Evolutionary conservation across 805 yeast genomes (phyloP).

Genomic region (Candida gorgasii): DNA sequence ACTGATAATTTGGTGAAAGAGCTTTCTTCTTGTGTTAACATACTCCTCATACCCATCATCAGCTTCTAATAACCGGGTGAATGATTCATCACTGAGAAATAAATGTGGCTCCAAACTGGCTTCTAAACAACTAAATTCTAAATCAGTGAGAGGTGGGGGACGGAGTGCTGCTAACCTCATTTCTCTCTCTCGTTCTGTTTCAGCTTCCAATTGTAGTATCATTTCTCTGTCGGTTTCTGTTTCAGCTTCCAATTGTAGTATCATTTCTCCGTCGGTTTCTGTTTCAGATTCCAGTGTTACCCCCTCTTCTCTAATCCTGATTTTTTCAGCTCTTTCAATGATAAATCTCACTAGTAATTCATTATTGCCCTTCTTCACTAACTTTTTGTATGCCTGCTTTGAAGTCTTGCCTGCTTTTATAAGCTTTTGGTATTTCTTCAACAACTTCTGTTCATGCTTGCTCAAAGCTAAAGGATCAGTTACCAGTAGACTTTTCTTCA

Average conservation of each 20-base stretch:
- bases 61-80: slow-evolving; percentile 2
- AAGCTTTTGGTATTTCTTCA: neutral
- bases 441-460: neutral
- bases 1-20: neutral
- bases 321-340: neutral
- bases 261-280: too few species aligned
- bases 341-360: neutral
- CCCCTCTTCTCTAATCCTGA: neutral
- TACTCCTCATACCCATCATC: slow-evolving; percentile 1
- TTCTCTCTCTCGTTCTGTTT: neutral
- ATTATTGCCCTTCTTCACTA: neutral
- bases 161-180: neutral
- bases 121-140: neutral
- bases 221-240: neutral
- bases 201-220: too few species aligned
- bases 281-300: neutral
- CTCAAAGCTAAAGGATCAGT: neutral
- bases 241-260: too few species aligned
- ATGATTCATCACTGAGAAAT: neutral
- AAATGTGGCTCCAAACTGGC: neutral
- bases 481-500: neutral
- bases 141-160: neutral
- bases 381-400: neutral
- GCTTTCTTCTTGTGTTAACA: neutral
- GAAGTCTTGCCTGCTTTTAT: neutral